Evolutionary conservation across 371 early-diverging fungal species (phyloP), one percentile per base, ranked within the genome.

Genomic region (Apophysomyces elegans): DNA sequence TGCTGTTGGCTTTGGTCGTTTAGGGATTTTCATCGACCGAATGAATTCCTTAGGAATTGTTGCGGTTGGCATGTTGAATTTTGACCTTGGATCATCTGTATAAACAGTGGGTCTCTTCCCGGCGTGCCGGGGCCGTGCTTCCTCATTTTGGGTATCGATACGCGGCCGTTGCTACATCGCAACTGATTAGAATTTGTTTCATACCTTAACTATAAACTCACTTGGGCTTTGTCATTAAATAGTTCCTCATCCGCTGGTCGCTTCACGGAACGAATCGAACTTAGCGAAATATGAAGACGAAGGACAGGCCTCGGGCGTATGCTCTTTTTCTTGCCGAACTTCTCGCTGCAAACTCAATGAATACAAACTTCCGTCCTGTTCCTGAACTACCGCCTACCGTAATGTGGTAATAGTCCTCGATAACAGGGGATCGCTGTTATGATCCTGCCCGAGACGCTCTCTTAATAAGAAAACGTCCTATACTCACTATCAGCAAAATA

Each of bases 1-100:
- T 37, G 58, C 11, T 13, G 58, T 36, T 36, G 35, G 13, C 18
- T 36, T 58, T n/a, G 58, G 13, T 39, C 58, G 38, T 37, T 65
- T 65, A 11, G 65, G 65, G 59, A 65, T 65, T 2, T 54, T 45
- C 36, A 39, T 58, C 4, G 50, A 39, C 16, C 59, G 58, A 18
- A 59, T 44, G 18, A 65, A 59, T 6, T 65, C 59, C 18, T 18
- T 41, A 37, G 38, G 12, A 56, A 57, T 39, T 21, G 54, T 9
- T 0, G 18, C 54, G 16, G 54, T 9, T 50, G 54, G 54, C 16
- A 50, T 50, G 21, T 50, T 50, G 11, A 18, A 50, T 11, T 50
- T 50, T 16, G 54, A 50, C 21, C 54, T 16, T 50, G 54, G 54
- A 50, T 50, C 54, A 9, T 50, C 54, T 9, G 54, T 50, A 26